A percentile compares a stretch with the other conserved stretches of the same genome.
Conservation (phyloP, 1,284 basidiomycete genomes). For the Mycena citricolor region DNA sequence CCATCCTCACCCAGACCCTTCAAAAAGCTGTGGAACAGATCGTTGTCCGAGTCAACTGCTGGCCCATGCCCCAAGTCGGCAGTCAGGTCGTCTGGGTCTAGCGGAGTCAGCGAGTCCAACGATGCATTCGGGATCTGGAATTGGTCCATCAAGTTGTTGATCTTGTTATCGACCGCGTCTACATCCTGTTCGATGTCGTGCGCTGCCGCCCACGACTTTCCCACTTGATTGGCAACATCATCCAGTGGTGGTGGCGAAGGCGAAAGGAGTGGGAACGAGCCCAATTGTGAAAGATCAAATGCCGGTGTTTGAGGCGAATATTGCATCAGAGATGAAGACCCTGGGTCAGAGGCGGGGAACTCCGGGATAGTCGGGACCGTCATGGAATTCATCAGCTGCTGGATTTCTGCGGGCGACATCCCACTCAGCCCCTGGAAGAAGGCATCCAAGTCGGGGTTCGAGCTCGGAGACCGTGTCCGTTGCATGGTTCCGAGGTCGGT, state of each 20-base stretch:
- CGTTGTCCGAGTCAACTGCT: slow-evolving; percentile 11
- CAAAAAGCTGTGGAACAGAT: slow-evolving; percentile 20
- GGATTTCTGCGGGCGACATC: slow-evolving; percentile 65
- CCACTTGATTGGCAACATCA: slow-evolving; percentile 41
- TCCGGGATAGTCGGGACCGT: slow-evolving; percentile 38
- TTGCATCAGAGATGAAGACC: slow-evolving; percentile 24
- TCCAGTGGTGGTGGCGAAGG: slow-evolving; percentile 37
- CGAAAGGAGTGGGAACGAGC: slow-evolving; percentile 20
- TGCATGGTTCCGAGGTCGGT: slow-evolving; percentile 27
- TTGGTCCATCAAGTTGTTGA: slow-evolving; percentile 72
- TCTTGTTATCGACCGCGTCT: slow-evolving; percentile 66
- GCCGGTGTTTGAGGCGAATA: slow-evolving; percentile 29
- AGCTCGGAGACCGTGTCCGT: slow-evolving; percentile 27
- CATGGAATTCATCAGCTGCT: slow-evolving; percentile 66
- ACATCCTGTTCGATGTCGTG: slow-evolving; percentile 73
- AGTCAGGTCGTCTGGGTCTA: slow-evolving; percentile 39
- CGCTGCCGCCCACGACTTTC: slow-evolving; percentile 62
- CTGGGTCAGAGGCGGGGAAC: slow-evolving; percentile 11
- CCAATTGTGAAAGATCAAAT: slow-evolving; percentile 33
- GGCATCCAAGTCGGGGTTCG: slow-evolving; percentile 41
- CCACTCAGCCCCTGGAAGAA: slow-evolving; percentile 64
- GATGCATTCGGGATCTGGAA: slow-evolving; percentile 34
- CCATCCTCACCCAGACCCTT: slow-evolving; percentile 17
- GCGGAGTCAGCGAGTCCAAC: slow-evolving; percentile 1
- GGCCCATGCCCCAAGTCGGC: slow-evolving; percentile 4